Conservation (phyloP, 345 rosid species). For the Lepidium africanum region DNA sequence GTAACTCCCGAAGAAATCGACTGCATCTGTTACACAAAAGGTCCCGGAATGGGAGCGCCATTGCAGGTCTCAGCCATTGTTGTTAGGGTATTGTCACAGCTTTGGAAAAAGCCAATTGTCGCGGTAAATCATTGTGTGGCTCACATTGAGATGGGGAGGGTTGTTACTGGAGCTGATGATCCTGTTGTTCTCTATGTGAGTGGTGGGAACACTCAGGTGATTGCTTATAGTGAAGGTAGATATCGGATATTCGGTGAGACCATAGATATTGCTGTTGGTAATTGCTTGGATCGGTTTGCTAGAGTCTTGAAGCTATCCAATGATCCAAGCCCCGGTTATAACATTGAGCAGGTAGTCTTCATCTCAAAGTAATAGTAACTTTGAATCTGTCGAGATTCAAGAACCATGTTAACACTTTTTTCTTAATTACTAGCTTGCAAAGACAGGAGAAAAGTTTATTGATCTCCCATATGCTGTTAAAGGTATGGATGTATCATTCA, state of each 20-base stretch:
- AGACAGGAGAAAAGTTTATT: conserved; percentile 83
- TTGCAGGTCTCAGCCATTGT: conserved; percentile 76
- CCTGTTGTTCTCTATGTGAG: conserved; percentile 96
- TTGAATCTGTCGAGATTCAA: neutral
- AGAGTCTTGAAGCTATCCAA: conserved; percentile 83
- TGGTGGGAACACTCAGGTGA: conserved; percentile 98
- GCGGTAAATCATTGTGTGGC: conserved; percentile 97
- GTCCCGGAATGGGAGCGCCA: conserved; percentile 98
- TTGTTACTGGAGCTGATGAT: conserved; percentile 87
- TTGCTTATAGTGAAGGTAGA: conserved; percentile 94
- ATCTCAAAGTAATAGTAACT: neutral
- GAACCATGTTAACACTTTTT: neutral
- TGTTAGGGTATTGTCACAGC: conserved; percentile 65
- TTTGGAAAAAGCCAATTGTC: conserved; percentile 90
- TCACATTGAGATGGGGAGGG: conserved; percentile 96
- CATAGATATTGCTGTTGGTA: conserved; percentile 97
- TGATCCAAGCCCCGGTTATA: conserved; percentile 99
- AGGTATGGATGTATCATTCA: conserved; percentile 98
- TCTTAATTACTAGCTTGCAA: conserved; percentile 59
- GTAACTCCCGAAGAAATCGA: conserved; percentile 68
- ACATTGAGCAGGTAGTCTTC: conserved; percentile 77
- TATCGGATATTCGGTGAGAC: conserved; percentile 92
- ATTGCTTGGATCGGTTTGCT: conserved; percentile 94
- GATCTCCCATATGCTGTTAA: conserved; percentile 92
- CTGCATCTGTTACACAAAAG: conserved; percentile 89